Conservation (phyloP, 2,329 filamentous ascomycete genomes). For the Exophiala viscosa region DNA sequence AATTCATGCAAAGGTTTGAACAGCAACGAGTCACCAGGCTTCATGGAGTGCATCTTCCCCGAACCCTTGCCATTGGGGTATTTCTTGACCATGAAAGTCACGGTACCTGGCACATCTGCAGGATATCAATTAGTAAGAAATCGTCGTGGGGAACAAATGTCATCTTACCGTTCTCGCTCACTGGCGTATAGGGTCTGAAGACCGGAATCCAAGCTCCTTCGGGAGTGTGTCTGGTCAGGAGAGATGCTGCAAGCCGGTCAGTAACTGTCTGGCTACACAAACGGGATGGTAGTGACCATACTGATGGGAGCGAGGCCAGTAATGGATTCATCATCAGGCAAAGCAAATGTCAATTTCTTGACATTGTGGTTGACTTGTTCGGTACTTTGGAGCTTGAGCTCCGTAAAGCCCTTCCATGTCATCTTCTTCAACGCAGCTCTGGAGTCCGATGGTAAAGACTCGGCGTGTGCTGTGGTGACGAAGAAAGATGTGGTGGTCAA, state of each 20-base stretch:
- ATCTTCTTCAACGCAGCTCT: slow-evolving; percentile 28
- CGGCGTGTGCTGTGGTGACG: slow-evolving; percentile 25
- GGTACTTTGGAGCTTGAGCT: slow-evolving; percentile 49
- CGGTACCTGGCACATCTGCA: slow-evolving; percentile 53
- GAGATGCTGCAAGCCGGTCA: slow-evolving; percentile 41
- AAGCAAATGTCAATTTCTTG: slow-evolving; percentile 55
- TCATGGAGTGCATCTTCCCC: slow-evolving; percentile 62
- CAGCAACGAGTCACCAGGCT: slow-evolving; percentile 58
- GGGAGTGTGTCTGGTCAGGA: slow-evolving; percentile 60
- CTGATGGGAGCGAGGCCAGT: slow-evolving; percentile 44
- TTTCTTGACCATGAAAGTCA: slow-evolving; percentile 65
- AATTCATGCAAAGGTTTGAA: slow-evolving; percentile 57
- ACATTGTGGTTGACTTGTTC: slow-evolving; percentile 58
- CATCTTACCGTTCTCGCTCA: slow-evolving; percentile 49
- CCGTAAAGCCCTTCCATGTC: slow-evolving; percentile 39
- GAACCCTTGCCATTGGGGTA: slow-evolving; percentile 65
- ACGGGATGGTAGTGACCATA: slow-evolving; percentile 5
- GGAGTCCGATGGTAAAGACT: slow-evolving; percentile 27
- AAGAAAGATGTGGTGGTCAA: slow-evolving; percentile 20
- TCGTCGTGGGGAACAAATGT: background rate
- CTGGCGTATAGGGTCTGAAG: slow-evolving; percentile 64
- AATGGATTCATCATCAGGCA: slow-evolving; percentile 46
- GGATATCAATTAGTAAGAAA: slow-evolving; percentile 7
- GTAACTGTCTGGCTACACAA: background rate
- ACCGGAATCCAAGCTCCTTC: slow-evolving; percentile 56